phyloP scores from a whole-genome alignment of 208 protist species.

The Trypanosoma cruzi region DNA sequence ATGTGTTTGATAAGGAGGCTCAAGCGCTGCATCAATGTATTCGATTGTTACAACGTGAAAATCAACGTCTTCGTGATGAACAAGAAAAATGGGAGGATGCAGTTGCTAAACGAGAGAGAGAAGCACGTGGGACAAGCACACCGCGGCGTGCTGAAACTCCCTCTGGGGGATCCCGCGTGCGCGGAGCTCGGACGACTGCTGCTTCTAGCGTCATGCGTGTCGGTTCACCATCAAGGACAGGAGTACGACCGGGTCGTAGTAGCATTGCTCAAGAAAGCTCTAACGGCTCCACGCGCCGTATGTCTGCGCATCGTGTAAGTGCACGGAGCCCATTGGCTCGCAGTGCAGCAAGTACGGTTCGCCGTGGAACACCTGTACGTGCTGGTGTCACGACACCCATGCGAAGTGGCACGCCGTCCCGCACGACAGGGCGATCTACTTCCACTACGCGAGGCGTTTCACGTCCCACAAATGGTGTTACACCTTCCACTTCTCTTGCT shows the following conservation, averaged over 20 bases:
- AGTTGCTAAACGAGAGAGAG: conserved; percentile 29
- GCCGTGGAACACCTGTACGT: conserved; percentile 82
- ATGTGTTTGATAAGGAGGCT: conserved; percentile 78
- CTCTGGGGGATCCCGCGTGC: conserved; percentile 46
- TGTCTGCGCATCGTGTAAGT: conserved; percentile 33
- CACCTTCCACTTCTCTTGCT: background rate
- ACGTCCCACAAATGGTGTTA: conserved; percentile 4
- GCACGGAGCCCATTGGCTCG: conserved; percentile 72
- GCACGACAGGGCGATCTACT: conserved; percentile 21
- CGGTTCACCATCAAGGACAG: conserved; percentile 37
- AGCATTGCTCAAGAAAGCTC: conserved; percentile 24
- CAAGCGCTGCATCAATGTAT: conserved; percentile 73
- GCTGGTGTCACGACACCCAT: conserved; percentile 55
- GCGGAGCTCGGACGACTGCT: conserved; percentile 41
- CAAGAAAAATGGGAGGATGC: conserved; percentile 38
- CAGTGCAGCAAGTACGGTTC: conserved; percentile 72
- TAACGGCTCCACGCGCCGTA: conserved; percentile 34
- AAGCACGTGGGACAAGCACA: conserved; percentile 29
- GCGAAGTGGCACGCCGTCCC: conserved; percentile 26
- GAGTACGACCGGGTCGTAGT: conserved; percentile 31
- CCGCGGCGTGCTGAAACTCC: conserved; percentile 54
- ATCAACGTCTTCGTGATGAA: conserved; percentile 61
- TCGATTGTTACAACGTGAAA: conserved; percentile 68
- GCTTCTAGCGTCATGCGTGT: conserved; percentile 37
- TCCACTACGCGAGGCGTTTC: conserved; percentile 20